Base-by-base conservation (phyloP, 139 green algal species). In the Marvania coccoides region DNA sequence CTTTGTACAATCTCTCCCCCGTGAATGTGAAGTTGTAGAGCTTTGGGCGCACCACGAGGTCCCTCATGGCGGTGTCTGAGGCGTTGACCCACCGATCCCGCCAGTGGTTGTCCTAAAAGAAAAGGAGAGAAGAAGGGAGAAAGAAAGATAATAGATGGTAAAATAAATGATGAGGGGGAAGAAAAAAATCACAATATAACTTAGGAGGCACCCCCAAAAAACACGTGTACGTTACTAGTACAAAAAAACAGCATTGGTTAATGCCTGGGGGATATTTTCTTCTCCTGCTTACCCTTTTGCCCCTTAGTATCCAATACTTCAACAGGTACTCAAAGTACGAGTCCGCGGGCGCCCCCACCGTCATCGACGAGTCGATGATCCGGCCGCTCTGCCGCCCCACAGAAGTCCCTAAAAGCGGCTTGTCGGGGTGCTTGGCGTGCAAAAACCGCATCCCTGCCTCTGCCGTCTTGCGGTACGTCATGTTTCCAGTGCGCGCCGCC, bases 241-340 rank as follows among this genome's bases (percentile, higher is more conserved):
- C n/a, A n/a, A n/a, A n/a, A n/a, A n/a, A n/a, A n/a, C n/a, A n/a
- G n/a, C n/a, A n/a, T n/a, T n/a, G n/a, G n/a, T n/a, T n/a, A n/a
- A n/a, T n/a, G n/a, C n/a, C n/a, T n/a, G n/a, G n/a, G n/a, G n/a
- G n/a, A n/a, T n/a, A n/a, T n/a, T n/a, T n/a, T n/a, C n/a, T n/a
- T n/a, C n/a, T n/a, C n/a, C n/a, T n/a, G n/a, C n/a, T n/a, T n/a
- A n/a, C 42, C 12, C 12, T 64, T 55, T 64, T 64, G 23, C 33
- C 33, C 33, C 57, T 38, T 14, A 40, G 24, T 26, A 83, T 58
- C 77, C 77, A 84, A 23, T 74, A 51, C 72, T 92, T 92, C 28
- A 92, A 61, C 64, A 92, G 67, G 65, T 92, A 92, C 78, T 92
- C 86, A 63, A 87, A 92, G 69, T 88, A 93, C 5, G 66, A 82